These are phyloP conservation scores for Fusarium sacchari DNA, from an alignment of 2,329 filamentous ascomycete genomes.

Conservation along the genomic window DNA sequence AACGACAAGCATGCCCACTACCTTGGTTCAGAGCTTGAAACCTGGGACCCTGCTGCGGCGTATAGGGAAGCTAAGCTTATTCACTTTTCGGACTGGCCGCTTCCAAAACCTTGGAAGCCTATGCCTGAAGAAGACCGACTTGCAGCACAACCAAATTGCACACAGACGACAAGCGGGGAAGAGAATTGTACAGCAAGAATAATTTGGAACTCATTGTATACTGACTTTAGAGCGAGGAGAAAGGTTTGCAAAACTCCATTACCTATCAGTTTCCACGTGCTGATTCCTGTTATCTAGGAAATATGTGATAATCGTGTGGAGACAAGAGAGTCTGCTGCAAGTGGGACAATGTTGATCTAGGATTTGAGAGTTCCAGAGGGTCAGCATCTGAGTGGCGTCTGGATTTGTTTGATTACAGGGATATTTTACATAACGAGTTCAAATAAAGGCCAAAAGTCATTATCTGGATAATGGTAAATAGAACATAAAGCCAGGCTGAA, in stretches of 20 bases:
- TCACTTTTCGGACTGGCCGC: conserved; percentile 77
- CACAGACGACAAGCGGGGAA: conserved; percentile 59
- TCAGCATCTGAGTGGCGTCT: accelerated
- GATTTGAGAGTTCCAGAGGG: accelerated
- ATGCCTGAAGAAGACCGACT: conserved; percentile 11
- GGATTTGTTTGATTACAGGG: accelerated
- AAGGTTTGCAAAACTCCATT: background rate
- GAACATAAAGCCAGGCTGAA: background rate
- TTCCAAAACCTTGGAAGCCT: conserved; percentile 67
- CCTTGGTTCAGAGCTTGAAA: conserved; percentile 54
- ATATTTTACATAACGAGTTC: accelerated
- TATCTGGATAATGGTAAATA: too few relatives aligned
- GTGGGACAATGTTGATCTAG: background rate
- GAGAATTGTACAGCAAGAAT: conserved; percentile 51
- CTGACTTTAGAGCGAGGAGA: conserved; percentile 51
- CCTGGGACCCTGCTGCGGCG: conserved; percentile 65
- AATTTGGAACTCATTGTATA: conserved; percentile 56
- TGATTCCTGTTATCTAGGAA: accelerated
- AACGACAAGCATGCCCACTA: conserved; percentile 57
- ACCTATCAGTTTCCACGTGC: accelerated
- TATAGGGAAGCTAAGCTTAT: conserved; percentile 71
- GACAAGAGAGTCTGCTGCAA: background rate
- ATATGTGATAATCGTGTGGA: background rate
- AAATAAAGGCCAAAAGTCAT: accelerated
- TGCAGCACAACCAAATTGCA: conserved; percentile 44